These are phyloP conservation scores for Stramenopiles sp. DNA, from an alignment of 352 stramenopile genomes.

Conservation along the genomic window DNA sequence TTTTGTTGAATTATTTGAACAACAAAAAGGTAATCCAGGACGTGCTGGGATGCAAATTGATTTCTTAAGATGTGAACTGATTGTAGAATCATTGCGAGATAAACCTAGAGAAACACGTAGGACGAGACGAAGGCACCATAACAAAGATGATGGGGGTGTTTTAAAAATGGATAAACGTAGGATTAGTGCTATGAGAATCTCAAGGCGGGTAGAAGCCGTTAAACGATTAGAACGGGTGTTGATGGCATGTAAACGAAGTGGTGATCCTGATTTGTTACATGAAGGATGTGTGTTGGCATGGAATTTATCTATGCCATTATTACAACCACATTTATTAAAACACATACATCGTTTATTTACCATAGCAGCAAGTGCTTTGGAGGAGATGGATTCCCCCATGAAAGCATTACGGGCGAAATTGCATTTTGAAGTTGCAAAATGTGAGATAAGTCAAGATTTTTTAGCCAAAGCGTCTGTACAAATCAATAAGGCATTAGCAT, in stretches of 20 bases:
- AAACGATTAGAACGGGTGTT: constrained; percentile 49
- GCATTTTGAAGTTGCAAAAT: constrained; percentile 50
- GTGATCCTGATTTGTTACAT: constrained; percentile 47
- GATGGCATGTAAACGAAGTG: constrained; percentile 42
- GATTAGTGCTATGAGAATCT: constrained; percentile 25
- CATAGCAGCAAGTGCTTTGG: constrained; percentile 33
- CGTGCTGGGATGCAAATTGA: neutral
- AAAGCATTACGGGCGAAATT: constrained; percentile 45
- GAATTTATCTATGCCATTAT: constrained; percentile 49
- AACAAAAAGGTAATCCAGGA: neutral
- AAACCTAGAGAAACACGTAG: neutral
- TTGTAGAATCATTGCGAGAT: constrained; percentile 1
- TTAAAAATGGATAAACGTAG: constrained; percentile 20
- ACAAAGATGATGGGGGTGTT: neutral
- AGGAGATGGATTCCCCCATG: constrained; percentile 52
- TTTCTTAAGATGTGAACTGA: constrained; percentile 4
- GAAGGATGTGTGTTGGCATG: constrained; percentile 46
- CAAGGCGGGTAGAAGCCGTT: constrained; percentile 37
- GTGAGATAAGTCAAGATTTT: constrained; percentile 57
- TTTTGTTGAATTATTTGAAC: neutral
- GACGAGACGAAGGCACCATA: neutral
- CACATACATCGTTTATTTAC: constrained; percentile 45
- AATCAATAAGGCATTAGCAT: constrained; percentile 31
- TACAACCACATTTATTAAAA: constrained; percentile 40
- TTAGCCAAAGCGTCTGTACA: constrained; percentile 45